phyloP scores from a whole-genome alignment of 495 filamentous ascomycete genomes.

The Penicillium nucicola region DNA sequence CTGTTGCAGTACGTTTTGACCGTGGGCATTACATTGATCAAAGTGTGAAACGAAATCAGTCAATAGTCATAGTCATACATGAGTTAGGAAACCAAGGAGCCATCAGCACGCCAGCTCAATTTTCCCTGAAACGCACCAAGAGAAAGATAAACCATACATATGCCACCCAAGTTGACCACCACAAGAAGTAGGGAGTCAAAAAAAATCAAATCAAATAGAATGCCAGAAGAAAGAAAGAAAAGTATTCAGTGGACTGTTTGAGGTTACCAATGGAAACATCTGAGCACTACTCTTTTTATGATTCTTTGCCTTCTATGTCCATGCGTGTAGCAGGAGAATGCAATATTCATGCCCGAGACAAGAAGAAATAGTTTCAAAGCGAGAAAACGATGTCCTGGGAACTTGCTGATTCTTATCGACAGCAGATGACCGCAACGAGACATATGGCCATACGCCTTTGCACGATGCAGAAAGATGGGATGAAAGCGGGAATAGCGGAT shows the following conservation, averaged over 20 bases:
- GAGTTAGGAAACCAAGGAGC: slow-evolving; percentile 8
- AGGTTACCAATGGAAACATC: background rate
- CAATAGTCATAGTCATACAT: slow-evolving; percentile 24
- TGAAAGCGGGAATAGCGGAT: background rate
- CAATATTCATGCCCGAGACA: too few relatives aligned
- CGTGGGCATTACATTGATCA: too few relatives aligned
- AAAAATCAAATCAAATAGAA: background rate
- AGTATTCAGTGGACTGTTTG: background rate
- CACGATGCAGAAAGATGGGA: background rate
- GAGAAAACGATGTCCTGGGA: too few relatives aligned
- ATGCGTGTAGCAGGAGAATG: too few relatives aligned
- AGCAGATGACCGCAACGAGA: background rate
- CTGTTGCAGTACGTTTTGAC: slow-evolving; percentile 16
- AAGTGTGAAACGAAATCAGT: background rate
- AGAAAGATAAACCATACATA: slow-evolving; percentile 7
- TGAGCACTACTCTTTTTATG: too few relatives aligned
- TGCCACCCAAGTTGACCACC: too few relatives aligned
- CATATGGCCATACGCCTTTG: background rate
- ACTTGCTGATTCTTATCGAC: background rate
- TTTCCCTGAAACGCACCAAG: slow-evolving; percentile 2
- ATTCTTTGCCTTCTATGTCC: too few relatives aligned
- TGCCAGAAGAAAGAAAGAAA: background rate
- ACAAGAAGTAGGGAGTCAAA: background rate
- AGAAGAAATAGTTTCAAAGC: too few relatives aligned
- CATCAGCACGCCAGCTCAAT: slow-evolving; percentile 11